Conservation (phyloP, 306 rosid genomes). For the Albizia julibrissin region DNA sequence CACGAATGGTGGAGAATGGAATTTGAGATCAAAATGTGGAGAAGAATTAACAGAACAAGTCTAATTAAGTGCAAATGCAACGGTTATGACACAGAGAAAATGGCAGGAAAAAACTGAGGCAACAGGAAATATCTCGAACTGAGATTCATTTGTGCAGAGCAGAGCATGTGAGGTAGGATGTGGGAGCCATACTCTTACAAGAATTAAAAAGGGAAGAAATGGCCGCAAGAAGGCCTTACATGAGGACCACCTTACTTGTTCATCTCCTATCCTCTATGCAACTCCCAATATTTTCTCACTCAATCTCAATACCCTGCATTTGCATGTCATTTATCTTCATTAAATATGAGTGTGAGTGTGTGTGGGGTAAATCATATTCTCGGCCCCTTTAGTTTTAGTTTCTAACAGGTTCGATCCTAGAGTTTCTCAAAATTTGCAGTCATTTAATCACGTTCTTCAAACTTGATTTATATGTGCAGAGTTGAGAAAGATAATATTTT, state of each 20-base stretch:
- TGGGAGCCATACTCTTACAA: conserved; percentile 3
- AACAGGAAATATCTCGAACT: conserved; percentile 5
- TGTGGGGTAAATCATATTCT: background rate
- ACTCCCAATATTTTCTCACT: conserved; percentile 5
- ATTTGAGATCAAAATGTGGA: background rate
- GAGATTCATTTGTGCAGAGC: background rate
- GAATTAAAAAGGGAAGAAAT: conserved; percentile 13
- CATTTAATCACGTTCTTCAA: background rate
- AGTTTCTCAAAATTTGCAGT: background rate
- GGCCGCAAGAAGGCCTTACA: conserved; percentile 1
- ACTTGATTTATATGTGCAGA: background rate
- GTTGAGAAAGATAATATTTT: no score
- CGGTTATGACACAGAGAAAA: background rate
- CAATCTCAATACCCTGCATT: conserved; percentile 8
- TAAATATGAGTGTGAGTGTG: no score
- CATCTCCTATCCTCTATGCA: conserved; percentile 7
- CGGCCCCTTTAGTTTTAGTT: background rate
- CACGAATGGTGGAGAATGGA: background rate
- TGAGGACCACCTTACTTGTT: conserved; percentile 25
- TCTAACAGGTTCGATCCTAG: background rate
- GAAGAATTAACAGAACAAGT: conserved; percentile 4
- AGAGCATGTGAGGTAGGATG: background rate
- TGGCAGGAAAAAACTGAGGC: background rate
- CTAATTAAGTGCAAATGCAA: background rate
- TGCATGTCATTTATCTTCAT: background rate